Evolutionary conservation across 2,329 filamentous ascomycete species (phyloP), one percentile per base, ranked within the genome.

Genomic region (Fusarium staphyleae): DNA sequence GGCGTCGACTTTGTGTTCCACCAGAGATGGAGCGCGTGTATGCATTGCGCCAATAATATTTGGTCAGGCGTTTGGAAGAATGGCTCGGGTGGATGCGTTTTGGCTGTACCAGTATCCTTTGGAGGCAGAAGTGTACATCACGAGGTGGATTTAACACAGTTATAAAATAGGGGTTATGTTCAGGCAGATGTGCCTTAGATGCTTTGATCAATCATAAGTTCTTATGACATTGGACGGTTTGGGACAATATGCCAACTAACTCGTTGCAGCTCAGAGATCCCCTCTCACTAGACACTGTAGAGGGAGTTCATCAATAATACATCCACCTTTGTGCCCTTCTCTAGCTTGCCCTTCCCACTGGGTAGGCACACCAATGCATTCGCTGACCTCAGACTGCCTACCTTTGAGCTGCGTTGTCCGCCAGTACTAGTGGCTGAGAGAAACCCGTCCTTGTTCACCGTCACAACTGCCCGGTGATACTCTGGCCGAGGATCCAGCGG

Each of bases 381-480:
- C 3, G 95, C 93, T 15, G 89, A 87, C 56, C 88, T 90, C 63
- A 98, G 80, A 72, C 93, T 98, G 0, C 92, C 91, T 3, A 99
- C 92, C 57, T 87, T 84, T 13, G 90, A 96, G 72, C 93, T 98
- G 44, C 95, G 81, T 77, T 99, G 95, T 3, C 88, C 87, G 5
- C 95, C 95, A 0, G 95, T 99, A 68, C 91, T 96, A 24, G 78
- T 84, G 0, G 92, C 95, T 54, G 84, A 78, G 40, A 98, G 73
- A 8, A 77, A 66, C 0, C 93, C 93, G 65, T 93, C 87, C 10
- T 74, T 79, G 0, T 80, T 81, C 2, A 86, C 84, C 0, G 78
- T 80, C 3, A 96, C 86, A 2, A 91, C 76, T 0, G 87, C 92
- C n/a, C 95, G 88, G 70, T 97, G 93, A 72, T 96, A 99, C 71